Base-by-base conservation (phyloP, 1,284 basidiomycete genomes). In the Megacollybia platyphylla region DNA sequence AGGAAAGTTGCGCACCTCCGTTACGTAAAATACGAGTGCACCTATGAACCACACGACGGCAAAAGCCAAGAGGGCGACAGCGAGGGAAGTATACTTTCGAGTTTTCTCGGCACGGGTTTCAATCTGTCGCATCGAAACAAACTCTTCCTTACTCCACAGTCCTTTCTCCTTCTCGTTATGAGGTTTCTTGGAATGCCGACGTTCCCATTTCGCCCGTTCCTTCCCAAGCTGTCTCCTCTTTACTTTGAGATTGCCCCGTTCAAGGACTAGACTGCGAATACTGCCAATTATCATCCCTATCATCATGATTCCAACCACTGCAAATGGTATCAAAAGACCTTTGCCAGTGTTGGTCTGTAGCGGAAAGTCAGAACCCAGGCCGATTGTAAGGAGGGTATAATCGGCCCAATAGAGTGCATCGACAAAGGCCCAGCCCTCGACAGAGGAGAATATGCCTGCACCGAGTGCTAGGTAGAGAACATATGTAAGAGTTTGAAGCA, bases 381-480 rank as follows among this genome's bases (percentile, higher is more conserved):
- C 62, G 37, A 65, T 59, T 0, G 63, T 66, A 20, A 66, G 49
- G 13, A 66, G 52, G 0, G 63, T 64, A 44, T 66, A 67, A 41
- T 64, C 59, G 1, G 60, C 61, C 62, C 61, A 65, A 46, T 64
- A 66, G 0, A 67, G 43, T 1, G 53, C 63, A 38, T 65, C 60
- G 17, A 58, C 48, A 44, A 58, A 67, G 18, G 49, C 41, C 63
- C 62, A 64, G 2, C 50, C 51, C 43, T 65, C 60, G 13, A 63
- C 46, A 1, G 42, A 37, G 5, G 60, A 44, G 43, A 63, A 66
- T 2, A 66, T 50, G 1, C 55, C 61, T 1, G 59, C 63, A 13
- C 63, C 61, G 2, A 60, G 50, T 4, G 61, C 57, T 15, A 66
- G 56, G 41, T 66, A 65, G 2, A 61, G 43, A 1, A 59, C 54